Conservation (phyloP, 371 early-diverging fungal genomes). For the Lichtheimia ramosa region DNA sequence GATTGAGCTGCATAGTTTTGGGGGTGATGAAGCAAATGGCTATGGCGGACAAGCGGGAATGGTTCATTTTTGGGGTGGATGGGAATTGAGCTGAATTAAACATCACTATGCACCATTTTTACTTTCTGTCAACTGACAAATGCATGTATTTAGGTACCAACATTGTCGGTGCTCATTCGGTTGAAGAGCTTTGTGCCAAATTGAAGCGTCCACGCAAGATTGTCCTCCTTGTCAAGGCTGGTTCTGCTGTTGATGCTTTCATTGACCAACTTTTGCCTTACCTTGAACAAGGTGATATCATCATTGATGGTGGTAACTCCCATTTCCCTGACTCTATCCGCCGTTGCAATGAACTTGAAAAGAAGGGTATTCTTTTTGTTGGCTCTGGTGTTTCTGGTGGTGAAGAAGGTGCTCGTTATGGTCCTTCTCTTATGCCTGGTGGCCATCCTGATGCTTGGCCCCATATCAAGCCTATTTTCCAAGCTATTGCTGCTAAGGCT, state of each 20-base stretch:
- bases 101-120: neutral
- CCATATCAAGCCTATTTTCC: slow-evolving; percentile 92
- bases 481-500: slow-evolving; percentile 92
- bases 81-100: neutral
- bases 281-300: slow-evolving; percentile 92
- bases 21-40: neutral
- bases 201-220: slow-evolving; percentile 95
- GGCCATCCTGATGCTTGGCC: slow-evolving; percentile 94
- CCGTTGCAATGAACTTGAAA: slow-evolving; percentile 83
- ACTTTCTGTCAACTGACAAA: neutral
- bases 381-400: slow-evolving; percentile 99
- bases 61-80: neutral
- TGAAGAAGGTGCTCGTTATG: slow-evolving; percentile 99
- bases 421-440: slow-evolving; percentile 99
- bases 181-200: slow-evolving; percentile 90
- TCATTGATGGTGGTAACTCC: slow-evolving; percentile 99
- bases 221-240: slow-evolving; percentile 98
- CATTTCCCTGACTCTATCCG: slow-evolving; percentile 97
- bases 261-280: slow-evolving; percentile 85
- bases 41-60: neutral
- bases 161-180: slow-evolving; percentile 90
- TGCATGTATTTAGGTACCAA: slow-evolving; percentile 70
- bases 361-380: slow-evolving; percentile 91
- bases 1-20: neutral
- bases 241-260: slow-evolving; percentile 94